Evolutionary conservation across 2,329 filamentous ascomycete species (phyloP).

Genomic region (Xylaria arbuscula): DNA sequence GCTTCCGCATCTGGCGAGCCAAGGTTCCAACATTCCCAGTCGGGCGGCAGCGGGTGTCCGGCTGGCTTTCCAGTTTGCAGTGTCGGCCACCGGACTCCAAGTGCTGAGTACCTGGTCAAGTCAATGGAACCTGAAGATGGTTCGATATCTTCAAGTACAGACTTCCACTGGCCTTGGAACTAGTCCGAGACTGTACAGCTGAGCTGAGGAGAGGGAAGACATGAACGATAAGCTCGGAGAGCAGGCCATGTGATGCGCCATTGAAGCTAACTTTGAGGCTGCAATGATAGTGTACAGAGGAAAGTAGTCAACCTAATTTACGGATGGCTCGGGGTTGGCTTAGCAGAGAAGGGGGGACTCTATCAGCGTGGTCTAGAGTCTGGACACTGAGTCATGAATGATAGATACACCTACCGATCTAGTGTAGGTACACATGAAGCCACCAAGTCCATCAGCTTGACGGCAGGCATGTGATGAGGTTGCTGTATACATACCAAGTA

Average conservation of each 20-base stretch:
- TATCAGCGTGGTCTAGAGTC: neutral
- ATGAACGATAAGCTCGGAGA: neutral
- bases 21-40: conserved; percentile 6
- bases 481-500: neutral
- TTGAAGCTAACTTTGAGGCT: conserved; percentile 1
- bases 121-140: neutral
- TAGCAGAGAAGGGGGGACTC: neutral
- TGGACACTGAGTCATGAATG: neutral
- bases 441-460: neutral
- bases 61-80: neutral
- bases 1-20: conserved; percentile 14
- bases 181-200: neutral
- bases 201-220: neutral
- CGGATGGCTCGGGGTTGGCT: neutral
- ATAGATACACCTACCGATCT: neutral
- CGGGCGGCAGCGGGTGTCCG: neutral
- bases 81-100: neutral
- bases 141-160: neutral
- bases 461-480: conserved; percentile 2
- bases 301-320: neutral
- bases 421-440: neutral
- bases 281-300: no score
- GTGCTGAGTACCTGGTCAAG: neutral
- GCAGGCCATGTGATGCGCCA: conserved; percentile 4
- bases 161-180: neutral